A percentile compares a stretch with the other conserved stretches of the same genome.
Conservation (phyloP, 129 eudicot genomes). For the Lactuca saligna region DNA sequence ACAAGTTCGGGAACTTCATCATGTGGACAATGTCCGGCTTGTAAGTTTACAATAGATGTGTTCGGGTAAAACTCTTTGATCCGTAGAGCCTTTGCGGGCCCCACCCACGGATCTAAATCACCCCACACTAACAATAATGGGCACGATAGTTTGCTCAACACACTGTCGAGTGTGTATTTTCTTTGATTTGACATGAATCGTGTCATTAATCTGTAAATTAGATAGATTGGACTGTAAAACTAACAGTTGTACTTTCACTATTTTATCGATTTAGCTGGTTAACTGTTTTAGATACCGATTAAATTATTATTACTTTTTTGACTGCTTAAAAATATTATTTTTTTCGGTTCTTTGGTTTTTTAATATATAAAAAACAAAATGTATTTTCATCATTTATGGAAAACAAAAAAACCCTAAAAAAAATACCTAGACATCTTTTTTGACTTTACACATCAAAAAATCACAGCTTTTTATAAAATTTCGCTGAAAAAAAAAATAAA, state of each 20-base stretch:
- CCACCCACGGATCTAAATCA: constrained; percentile 98
- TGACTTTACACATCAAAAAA: no score
- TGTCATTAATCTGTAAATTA: constrained; percentile 64
- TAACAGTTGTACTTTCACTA: neutral
- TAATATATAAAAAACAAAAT: no score
- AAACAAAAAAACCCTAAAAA: no score
- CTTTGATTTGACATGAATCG: constrained; percentile 78
- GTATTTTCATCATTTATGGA: no score
- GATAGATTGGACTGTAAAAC: neutral
- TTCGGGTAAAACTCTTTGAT: constrained; percentile 88
- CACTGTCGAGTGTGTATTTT: constrained; percentile 90
- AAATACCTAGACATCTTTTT: no score
- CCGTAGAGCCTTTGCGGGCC: constrained; percentile 74
- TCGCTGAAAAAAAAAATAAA: no score
- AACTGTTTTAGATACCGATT: no score
- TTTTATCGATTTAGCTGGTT: no score
- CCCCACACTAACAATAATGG: constrained; percentile 95
- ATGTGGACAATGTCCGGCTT: constrained; percentile 99
- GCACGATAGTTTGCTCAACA: constrained; percentile 77
- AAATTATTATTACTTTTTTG: no score
- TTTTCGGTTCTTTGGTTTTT: no score
- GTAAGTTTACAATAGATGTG: constrained; percentile 67
- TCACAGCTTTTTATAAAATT: no score
- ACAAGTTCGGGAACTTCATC: constrained; percentile 96
- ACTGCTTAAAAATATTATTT: no score